Evolutionary conservation across 345 rosid species (phyloP), one percentile per base, ranked within the genome.

Genomic region (Limnanthes douglasii): DNA sequence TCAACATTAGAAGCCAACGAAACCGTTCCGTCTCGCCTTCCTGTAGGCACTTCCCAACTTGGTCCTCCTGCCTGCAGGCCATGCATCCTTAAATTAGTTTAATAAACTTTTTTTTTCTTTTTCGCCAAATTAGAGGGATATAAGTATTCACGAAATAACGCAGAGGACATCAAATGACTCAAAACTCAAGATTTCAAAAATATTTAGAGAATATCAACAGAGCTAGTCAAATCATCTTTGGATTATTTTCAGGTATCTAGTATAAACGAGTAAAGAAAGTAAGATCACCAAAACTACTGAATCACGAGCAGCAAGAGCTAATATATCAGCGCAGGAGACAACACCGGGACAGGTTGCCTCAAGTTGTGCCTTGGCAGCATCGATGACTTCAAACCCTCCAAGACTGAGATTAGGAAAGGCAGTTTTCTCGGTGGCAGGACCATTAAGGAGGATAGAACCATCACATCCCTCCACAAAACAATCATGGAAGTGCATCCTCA

Each of bases 401-500:
- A 72, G 37, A 26, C 48, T n/a, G n/a, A 26, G 55, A 30, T 72
- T 72, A 0, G 75, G 75, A 0, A 14, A 28, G 1, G 75, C 72
- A 0, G 75, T 68, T 56, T 45, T 64, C 39, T 72, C 75, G 1
- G 80, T 42, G 32, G 38, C 42, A 7, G 69, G 10, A 1, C 80
- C 75, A 7, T 46, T 57, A 3, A 64, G 39, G 44, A 68, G 75
- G 29, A 68, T 24, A 3, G 75, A 72, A 20, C 46, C 80, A 27
- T 72, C 72, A 3, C 72, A 68, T 18, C 75, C 80, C 2, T 38
- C 42, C 20, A 72, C 67, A 14, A 68, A 72, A 43, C 72, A 68
- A 35, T 72, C 79, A 37, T 72, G 79, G 55, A 68, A 72, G 16
- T 61, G 69, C 79, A 72, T 72, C 27, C 72, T 62, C 17, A 72